Evolutionary conservation across 192 early-diverging fungal species (phyloP).

Genomic region (Chytriomyces confervae): DNA sequence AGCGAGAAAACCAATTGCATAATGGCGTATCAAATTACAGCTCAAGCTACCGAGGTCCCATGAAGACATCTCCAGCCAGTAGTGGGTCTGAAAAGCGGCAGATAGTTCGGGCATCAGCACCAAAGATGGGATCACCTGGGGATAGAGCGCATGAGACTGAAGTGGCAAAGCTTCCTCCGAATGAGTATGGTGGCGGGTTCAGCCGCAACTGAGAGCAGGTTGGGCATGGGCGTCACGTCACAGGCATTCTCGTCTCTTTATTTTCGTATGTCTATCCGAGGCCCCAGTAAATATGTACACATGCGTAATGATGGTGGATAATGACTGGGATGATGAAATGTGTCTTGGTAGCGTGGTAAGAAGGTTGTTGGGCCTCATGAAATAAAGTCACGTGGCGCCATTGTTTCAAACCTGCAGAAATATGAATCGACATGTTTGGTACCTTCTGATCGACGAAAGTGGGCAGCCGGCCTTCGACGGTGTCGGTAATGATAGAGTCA

Average conservation of each 20-base stretch:
- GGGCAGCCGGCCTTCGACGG: no score
- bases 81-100: no score
- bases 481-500: no score
- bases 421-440: constrained; percentile 12
- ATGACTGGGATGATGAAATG: not conserved
- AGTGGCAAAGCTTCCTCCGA: not conserved
- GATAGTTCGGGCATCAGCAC: no score
- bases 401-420: not conserved
- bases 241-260: not conserved
- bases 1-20: no score
- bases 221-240: not conserved
- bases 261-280: not conserved
- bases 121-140: no score
- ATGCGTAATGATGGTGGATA: not conserved
- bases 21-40: no score
- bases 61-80: no score
- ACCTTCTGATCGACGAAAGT: constrained; percentile 2
- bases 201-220: not conserved
- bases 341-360: not conserved
- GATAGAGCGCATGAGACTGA: not conserved
- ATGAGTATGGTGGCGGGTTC: not conserved
- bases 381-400: no score
- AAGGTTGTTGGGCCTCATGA: no score
- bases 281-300: not conserved
- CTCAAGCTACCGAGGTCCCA: no score